phyloP scores from a whole-genome alignment of 1,284 basidiomycete species.

The Laetiporus sulphureus region DNA sequence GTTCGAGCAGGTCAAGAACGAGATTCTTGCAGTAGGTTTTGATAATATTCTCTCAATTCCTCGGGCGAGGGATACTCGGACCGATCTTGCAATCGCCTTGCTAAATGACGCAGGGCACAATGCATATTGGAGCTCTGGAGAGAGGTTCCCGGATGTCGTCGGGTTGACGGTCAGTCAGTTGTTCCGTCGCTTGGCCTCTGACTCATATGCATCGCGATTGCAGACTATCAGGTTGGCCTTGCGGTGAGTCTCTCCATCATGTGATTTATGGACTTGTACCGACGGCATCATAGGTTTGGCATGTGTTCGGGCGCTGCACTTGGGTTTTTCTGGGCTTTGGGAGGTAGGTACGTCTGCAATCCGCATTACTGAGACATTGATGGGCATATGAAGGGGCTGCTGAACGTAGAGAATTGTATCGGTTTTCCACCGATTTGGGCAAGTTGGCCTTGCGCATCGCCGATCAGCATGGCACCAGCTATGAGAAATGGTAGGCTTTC shows the following conservation, averaged over 20 bases:
- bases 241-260: conserved; percentile 30
- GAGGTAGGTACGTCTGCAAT: conserved; percentile 31
- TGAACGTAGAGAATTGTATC: conserved; percentile 52
- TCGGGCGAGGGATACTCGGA: conserved; percentile 47
- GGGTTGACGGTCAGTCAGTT: conserved; percentile 49
- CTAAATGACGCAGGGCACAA: conserved; percentile 64
- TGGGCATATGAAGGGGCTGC: conserved; percentile 37
- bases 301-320: conserved; percentile 60
- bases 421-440: conserved; percentile 61
- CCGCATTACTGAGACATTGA: conserved; percentile 3
- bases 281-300: conserved; percentile 38
- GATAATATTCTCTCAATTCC: conserved; percentile 58
- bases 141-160: conserved; percentile 53
- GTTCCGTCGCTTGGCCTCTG: not conserved
- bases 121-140: conserved; percentile 60
- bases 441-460: conserved; percentile 59
- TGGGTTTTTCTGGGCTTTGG: conserved; percentile 67
- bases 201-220: not conserved
- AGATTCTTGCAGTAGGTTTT: conserved; percentile 61
- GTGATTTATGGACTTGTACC: conserved; percentile 1
- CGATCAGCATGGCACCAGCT: conserved; percentile 51
- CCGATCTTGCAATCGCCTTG: conserved; percentile 54
- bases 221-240: conserved; percentile 62
- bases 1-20: conserved; percentile 65
- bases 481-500: conserved; percentile 53